These are phyloP conservation scores for Tetratostichococcus sp. DNA, from an alignment of 139 green algal genomes.

Conservation along the genomic window DNA sequence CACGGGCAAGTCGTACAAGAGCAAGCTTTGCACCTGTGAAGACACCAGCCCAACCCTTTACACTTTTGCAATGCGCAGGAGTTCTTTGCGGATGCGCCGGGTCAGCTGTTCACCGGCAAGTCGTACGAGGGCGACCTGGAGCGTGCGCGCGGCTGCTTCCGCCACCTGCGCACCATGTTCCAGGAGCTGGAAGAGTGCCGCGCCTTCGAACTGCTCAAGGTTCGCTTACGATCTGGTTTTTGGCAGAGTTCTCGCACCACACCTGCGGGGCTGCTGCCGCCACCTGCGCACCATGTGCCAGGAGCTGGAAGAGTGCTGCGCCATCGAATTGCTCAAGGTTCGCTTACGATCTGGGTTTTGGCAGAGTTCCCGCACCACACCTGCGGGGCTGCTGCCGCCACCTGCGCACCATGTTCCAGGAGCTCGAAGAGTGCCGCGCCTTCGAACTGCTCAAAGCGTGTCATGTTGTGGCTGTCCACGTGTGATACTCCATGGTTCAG, in stretches of 20 bases:
- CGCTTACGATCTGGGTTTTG: background rate
- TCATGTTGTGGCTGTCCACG: too few relatives aligned
- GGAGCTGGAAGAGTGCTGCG: slow-evolving; percentile 93
- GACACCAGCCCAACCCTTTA: too few relatives aligned
- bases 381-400: slow-evolving; percentile 78
- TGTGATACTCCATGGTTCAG: too few relatives aligned
- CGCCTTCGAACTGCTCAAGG: slow-evolving; percentile 94
- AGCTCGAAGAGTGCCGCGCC: slow-evolving; percentile 93
- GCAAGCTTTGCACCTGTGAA: too few relatives aligned
- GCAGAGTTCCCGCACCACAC: background rate
- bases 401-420: slow-evolving; percentile 87
- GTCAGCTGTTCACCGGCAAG: slow-evolving; percentile 64
- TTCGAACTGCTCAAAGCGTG: slow-evolving; percentile 97
- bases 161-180: slow-evolving; percentile 89
- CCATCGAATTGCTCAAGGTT: slow-evolving; percentile 94
- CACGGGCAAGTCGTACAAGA: too few relatives aligned
- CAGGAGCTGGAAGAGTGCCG: slow-evolving; percentile 94
- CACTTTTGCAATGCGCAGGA: slow-evolving; percentile 25
- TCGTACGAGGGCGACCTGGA: slow-evolving; percentile 58
- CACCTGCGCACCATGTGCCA: slow-evolving; percentile 90
- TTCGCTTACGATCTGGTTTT: too few relatives aligned
- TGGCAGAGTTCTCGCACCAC: too few relatives aligned
- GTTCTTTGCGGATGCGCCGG: slow-evolving; percentile 84
- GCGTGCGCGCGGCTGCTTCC: slow-evolving; percentile 74
- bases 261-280: slow-evolving; percentile 70